Base-by-base conservation (phyloP, 2,329 filamentous ascomycete genomes). In the Pestalotiopsis sp. region DNA sequence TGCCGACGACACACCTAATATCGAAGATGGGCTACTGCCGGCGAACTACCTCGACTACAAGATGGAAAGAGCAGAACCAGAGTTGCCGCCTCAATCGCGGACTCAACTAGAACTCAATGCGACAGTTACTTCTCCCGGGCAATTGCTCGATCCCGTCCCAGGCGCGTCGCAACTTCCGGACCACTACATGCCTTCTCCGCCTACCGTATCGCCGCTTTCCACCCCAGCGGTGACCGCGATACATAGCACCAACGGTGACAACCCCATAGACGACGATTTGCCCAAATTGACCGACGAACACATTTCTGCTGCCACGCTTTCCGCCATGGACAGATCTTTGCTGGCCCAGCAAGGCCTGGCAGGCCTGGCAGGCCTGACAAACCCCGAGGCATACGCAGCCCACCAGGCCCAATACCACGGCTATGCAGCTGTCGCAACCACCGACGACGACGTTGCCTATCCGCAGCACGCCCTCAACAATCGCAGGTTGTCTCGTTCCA, bases 181-280 rank as follows among this genome's bases (percentile, higher is more conserved):
- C 45, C 56, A 75, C 57, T 71, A 71, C 7, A 76, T 78, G 72
- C 76, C 74, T 3, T 78, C 77, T 56, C 77, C 77, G 4, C 77
- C 77, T 9, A 79, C 77, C 11, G 77, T 79, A n/a, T 78, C 76
- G 20, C 77, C 77, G n/a, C 71, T 79, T 27, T 79, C 77, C n/a
- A 79, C 77, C 13, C 77, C 77, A 1, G 77, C 77, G 6, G 76
- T 75, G 23, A 79, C 77, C 0, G 66, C 66, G 9, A 63, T 64
- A 7, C 72, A 77, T 63, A 67, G 76, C 60, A 77, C 76, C 49
- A 68, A 76, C 59, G 77, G 75, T 66, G 77, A 79, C 49, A 72
- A 70, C 63, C 71, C 75, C 13, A 71, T 71, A 41, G 74, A 75
- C 36, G 73, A 74, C 52, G 74, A 75, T 49, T 65, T 76, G 62